Evolutionary conservation across 352 stramenopile genomes (phyloP).

Genomic region (Phytopythium oedochilum): DNA sequence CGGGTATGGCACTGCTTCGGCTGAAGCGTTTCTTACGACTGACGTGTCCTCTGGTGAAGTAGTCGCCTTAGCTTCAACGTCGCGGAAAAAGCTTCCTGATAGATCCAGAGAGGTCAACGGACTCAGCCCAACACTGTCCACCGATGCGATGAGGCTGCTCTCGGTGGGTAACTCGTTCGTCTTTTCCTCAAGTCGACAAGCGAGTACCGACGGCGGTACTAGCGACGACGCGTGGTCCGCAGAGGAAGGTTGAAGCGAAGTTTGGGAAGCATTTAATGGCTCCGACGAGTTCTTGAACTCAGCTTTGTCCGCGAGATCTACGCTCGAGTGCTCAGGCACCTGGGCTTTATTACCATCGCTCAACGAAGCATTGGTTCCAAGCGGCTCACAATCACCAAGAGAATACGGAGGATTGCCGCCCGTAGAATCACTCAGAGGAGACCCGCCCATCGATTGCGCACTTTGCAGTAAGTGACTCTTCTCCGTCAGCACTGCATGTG

Average conservation of each 20-base stretch:
- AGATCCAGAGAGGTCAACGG: slow-evolving; percentile 2
- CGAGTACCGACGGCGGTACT: neutral
- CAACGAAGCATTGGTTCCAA: too few relatives aligned
- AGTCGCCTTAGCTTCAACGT: neutral
- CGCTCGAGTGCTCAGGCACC: too few relatives aligned
- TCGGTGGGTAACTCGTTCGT: neutral
- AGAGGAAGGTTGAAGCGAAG: neutral
- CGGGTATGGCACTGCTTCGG: too few relatives aligned
- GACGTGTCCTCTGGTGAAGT: neutral
- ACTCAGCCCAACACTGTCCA: neutral
- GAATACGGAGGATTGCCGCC: neutral
- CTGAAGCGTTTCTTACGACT: neutral
- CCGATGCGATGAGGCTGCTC: neutral
- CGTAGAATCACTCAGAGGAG: neutral
- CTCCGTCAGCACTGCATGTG: too few relatives aligned
- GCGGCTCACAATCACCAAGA: neutral
- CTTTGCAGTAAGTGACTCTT: too few relatives aligned
- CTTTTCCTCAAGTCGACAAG: neutral
- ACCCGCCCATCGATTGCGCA: neutral
- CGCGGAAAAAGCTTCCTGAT: neutral
- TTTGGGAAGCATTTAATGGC: neutral
- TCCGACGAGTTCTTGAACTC: neutral
- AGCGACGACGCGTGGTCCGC: neutral
- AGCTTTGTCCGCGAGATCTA: neutral
- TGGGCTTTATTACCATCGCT: too few relatives aligned